phyloP scores from a whole-genome alignment of 352 stramenopile genomes.

The Aphanomyces stellatus region DNA sequence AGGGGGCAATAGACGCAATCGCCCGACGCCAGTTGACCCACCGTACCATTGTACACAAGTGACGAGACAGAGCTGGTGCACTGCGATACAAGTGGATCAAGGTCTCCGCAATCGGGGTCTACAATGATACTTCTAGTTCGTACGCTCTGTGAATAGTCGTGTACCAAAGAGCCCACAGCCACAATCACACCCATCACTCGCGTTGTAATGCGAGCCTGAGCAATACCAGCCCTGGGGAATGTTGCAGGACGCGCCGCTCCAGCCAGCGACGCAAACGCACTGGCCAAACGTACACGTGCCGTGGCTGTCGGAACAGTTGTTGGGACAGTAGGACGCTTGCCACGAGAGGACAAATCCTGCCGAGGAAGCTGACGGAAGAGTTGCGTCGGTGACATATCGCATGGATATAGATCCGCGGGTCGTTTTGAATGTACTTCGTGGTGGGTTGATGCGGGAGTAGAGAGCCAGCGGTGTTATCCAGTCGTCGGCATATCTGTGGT shows the following conservation, averaged over 20 bases:
- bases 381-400: not conserved
- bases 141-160: not conserved
- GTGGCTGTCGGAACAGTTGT: not conserved
- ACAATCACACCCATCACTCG: not conserved
- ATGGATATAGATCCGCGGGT: not conserved
- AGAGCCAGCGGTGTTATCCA: not conserved
- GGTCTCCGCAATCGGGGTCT: conserved; percentile 4
- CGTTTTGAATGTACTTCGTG: not conserved
- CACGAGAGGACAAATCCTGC: conserved; percentile 4
- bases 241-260: not conserved
- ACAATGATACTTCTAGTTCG: not conserved
- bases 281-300: not conserved
- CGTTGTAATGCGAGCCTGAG: conserved; percentile 1
- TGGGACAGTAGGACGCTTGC: conserved; percentile 5
- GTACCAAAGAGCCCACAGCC: not conserved
- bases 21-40: not conserved
- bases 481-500: not conserved
- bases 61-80: not conserved
- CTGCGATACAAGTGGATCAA: not conserved
- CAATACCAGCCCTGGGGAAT: conserved; percentile 14
- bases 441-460: not conserved
- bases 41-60: not conserved
- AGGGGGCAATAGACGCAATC: conserved; percentile 14
- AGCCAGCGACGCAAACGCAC: not conserved
- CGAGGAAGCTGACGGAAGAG: not conserved